Evolutionary conservation across 2,329 filamentous ascomycete genomes (phyloP), one percentile per base, ranked within the genome.

Genomic region (Fusarium sp.): DNA sequence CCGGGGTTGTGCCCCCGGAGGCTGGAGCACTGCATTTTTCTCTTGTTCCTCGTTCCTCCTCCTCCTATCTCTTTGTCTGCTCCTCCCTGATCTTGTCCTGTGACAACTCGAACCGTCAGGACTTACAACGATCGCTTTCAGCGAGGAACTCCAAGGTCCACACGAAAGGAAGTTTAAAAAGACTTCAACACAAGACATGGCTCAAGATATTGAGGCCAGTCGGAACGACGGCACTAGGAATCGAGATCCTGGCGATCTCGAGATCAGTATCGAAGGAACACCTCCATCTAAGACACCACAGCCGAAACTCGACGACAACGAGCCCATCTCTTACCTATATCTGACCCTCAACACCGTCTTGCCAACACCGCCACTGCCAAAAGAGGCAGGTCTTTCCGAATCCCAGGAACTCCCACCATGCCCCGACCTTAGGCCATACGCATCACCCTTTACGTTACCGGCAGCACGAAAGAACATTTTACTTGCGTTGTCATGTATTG

Each of bases 391-490:
- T 20, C 35, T 70, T 25, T n/a, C 52, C n/a, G 41, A 41, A 7
- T 77, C 81, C 41, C 78, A 80, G 10, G 71, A 84, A n/a, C 81
- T 88, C 2, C 92, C 92, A 54, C 82, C 87, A 62, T 85, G 85
- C 27, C 94, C 94, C 5, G 87, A 94, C 80, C 88, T 97, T 30
- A 87, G 85, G 37, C 86, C 88, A 67, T 97, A 91, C 77, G 85
- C 82, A 1, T 92, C 93, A 11, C 95, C 95, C 0, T 92, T 95
- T 73, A 85, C 88, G 11, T 97, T 95, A 94, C 90, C 93, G 0
- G 80, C 84, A 65, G 85, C 85, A 54, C 90, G 91, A 69, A 98
- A 98, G 81, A 87, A 86, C 27, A 81, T 93, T 68, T 91, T 94
- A 76, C 90, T 96, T 10, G 89, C 88, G 78, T 87, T 98, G 14